phyloP scores from a whole-genome alignment of 163 green algal genomes.

The Trebouxia gelatinosa region DNA sequence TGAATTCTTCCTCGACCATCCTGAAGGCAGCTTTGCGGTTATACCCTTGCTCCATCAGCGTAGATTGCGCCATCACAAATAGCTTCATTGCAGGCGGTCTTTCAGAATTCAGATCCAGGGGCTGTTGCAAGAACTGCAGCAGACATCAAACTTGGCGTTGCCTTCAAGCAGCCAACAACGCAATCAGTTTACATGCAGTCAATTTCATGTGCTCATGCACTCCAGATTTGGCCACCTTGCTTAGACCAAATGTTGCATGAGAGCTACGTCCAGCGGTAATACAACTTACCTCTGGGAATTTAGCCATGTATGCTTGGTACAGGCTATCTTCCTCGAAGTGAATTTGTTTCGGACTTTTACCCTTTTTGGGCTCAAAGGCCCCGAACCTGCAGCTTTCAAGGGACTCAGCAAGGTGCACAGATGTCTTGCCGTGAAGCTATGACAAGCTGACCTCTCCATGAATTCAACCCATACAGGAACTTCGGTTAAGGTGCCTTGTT shows the following conservation, averaged over 20 bases:
- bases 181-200: not conserved
- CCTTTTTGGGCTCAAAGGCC: not conserved
- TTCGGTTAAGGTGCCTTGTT: not conserved
- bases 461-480: not conserved
- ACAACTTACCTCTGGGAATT: conserved; percentile 14
- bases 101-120: conserved; percentile 1
- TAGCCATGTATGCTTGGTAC: conserved; percentile 14
- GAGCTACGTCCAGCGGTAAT: too few species aligned
- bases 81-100: conserved; percentile 9
- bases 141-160: not conserved
- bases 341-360: not conserved
- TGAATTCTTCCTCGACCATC: conserved; percentile 7
- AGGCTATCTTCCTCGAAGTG: not conserved
- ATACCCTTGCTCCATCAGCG: conserved; percentile 9
- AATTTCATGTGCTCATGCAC: not conserved
- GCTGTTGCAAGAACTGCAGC: not conserved
- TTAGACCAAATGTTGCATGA: too few species aligned
- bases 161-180: not conserved
- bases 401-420: too few species aligned
- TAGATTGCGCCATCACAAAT: conserved; percentile 16
- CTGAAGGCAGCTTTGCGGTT: not conserved
- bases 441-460: not conserved
- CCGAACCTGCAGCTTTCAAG: conserved; percentile 19
- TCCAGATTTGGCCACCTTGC: too few species aligned
- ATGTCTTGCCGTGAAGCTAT: not conserved